These are phyloP conservation scores for Magnaporthiopsis rhizophila DNA, from an alignment of 2,329 filamentous ascomycete species.

Conservation along the genomic window DNA sequence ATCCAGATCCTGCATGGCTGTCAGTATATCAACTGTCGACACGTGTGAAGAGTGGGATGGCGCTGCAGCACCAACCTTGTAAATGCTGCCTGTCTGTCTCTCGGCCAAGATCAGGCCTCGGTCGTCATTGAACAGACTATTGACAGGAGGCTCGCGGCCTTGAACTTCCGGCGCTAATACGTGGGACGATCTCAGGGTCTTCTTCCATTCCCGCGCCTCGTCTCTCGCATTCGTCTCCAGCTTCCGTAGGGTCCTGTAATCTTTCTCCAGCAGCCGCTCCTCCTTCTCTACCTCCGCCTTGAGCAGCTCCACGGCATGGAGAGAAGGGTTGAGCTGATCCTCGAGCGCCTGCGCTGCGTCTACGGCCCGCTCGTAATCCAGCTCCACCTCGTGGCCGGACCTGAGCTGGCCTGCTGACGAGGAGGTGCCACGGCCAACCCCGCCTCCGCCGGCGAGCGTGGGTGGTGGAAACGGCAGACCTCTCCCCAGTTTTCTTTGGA, in stretches of 20 bases:
- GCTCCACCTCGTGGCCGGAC: constrained; percentile 44
- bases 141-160: not conserved
- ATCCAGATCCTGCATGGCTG: constrained; percentile 23
- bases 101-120: constrained; percentile 5
- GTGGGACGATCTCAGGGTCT: constrained; percentile 41
- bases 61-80: constrained; percentile 19
- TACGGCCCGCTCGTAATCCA: constrained; percentile 58
- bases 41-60: not conserved
- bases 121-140: not conserved
- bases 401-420: not conserved
- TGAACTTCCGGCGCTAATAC: constrained; percentile 34
- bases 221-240: constrained; percentile 46
- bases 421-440: not conserved
- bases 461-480: constrained; percentile 60
- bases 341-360: constrained; percentile 50
- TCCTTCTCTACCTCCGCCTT: constrained; percentile 48
- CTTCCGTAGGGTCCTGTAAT: constrained; percentile 41
- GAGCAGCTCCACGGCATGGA: constrained; percentile 56
- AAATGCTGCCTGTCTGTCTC: constrained; percentile 15
- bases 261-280: constrained; percentile 45
- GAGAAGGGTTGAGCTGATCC: constrained; percentile 49
- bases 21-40: not conserved
- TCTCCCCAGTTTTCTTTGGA: constrained; percentile 49
- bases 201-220: constrained; percentile 42
- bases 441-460: not conserved